These are phyloP conservation scores for Starmera stellimalicola DNA, from an alignment of 1,139 yeast genomes.

Conservation along the genomic window DNA sequence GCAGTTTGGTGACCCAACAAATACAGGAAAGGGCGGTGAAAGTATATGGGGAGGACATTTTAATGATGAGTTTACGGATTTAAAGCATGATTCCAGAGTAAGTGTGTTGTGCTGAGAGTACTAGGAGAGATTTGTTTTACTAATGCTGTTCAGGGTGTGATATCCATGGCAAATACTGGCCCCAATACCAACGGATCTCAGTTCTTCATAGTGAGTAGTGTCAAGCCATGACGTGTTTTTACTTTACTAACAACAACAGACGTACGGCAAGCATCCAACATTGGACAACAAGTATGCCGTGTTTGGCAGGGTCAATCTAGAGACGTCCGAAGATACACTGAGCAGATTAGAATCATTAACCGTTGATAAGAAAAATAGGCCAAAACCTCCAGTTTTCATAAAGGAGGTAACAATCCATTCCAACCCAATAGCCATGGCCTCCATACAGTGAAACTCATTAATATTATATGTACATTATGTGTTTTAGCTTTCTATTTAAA, in stretches of 20 bases:
- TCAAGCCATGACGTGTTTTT: no score
- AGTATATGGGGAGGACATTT: constrained; percentile 41
- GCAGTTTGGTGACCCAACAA: constrained; percentile 43
- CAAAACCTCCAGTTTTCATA: constrained; percentile 27
- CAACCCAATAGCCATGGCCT: constrained; percentile 17
- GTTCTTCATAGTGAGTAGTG: constrained; percentile 27
- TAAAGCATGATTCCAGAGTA: constrained; percentile 34
- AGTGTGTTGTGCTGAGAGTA: constrained; percentile 14
- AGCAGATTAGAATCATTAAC: constrained; percentile 27
- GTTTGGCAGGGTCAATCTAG: constrained; percentile 43
- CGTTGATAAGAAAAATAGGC: constrained; percentile 32
- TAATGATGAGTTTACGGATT: constrained; percentile 36
- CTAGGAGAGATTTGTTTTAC: no score
- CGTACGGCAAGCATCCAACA: constrained; percentile 28
- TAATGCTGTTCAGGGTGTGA: constrained; percentile 22
- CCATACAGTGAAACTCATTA: not conserved
- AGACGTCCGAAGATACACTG: constrained; percentile 27
- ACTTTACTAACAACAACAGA: constrained; percentile 12
- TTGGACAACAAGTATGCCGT: constrained; percentile 50
- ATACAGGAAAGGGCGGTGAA: constrained; percentile 43
- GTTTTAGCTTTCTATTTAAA: not conserved
- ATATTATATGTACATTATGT: not conserved
- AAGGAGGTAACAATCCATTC: constrained; percentile 30
- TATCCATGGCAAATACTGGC: constrained; percentile 38
- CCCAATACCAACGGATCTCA: constrained; percentile 36